A percentile compares a stretch with the other conserved stretches of the same genome.
These are phyloP conservation scores for Tetraselmis chui DNA, from an alignment of 139 green algal species.

Conservation along the genomic window DNA sequence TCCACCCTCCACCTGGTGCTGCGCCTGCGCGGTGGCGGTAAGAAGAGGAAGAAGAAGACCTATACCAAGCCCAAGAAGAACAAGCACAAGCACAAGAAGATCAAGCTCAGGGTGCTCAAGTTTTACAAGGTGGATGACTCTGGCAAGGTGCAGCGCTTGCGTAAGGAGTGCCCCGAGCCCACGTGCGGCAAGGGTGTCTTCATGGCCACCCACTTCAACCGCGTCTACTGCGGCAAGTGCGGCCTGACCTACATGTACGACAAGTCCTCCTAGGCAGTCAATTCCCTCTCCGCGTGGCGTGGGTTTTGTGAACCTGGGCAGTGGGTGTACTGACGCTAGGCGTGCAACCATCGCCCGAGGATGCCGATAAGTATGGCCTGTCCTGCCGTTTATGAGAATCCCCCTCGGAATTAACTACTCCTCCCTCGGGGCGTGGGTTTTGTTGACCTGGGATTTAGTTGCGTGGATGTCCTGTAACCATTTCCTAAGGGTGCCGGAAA, in stretches of 20 bases:
- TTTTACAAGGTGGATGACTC: slow-evolving; percentile 86
- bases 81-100: slow-evolving; percentile 99
- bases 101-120: slow-evolving; percentile 71
- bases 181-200: slow-evolving; percentile 92
- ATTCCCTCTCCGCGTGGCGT: no score
- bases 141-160: slow-evolving; percentile 92
- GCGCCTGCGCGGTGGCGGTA: slow-evolving; percentile 76
- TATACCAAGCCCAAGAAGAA: slow-evolving; percentile 99
- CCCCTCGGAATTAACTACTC: no score
- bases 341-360: no score
- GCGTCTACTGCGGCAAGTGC: slow-evolving; percentile 96
- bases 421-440: no score
- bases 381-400: no score
- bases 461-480: no score
- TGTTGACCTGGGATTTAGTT: no score
- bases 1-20: slow-evolving; percentile 47
- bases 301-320: no score
- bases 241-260: slow-evolving; percentile 66
- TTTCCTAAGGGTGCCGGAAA: no score
- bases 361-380: no score
- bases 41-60: slow-evolving; percentile 99
- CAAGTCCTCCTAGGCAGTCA: slow-evolving; percentile 1
- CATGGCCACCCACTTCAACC: slow-evolving; percentile 97
- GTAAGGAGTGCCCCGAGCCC: slow-evolving; percentile 88
- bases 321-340: no score